Conservation (phyloP, 164 flowering plant species). For the Magnolia changhungtana region DNA sequence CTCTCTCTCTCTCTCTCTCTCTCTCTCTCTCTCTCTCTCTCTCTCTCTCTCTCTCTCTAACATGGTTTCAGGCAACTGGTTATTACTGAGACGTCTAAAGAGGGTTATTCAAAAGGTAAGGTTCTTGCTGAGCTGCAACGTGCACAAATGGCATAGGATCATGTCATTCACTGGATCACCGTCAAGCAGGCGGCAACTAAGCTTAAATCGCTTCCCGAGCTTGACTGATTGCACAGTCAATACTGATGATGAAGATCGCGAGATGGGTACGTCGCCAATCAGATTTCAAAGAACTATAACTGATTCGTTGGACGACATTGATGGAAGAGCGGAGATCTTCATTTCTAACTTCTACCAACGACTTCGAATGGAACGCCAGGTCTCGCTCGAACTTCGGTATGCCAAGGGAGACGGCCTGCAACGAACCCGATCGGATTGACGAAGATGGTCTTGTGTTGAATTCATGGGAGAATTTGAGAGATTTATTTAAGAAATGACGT, state of each 20-base stretch:
- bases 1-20: background rate
- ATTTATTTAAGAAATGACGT: too few species aligned
- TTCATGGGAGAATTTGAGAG: too few species aligned
- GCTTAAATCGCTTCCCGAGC: constrained; percentile 32
- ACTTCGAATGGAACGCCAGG: constrained; percentile 47
- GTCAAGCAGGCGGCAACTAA: constrained; percentile 13
- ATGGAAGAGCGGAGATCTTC: constrained; percentile 51
- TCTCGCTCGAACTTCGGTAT: constrained; percentile 27
- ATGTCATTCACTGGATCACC: constrained; percentile 18
- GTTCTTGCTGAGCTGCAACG: constrained; percentile 23
- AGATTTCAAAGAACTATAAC: constrained; percentile 19
- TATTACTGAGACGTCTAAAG: constrained; percentile 26
- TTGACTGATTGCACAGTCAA: constrained; percentile 21
- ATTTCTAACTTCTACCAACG: constrained; percentile 44
- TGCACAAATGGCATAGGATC: constrained; percentile 20
- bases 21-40: background rate
- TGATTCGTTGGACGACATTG: constrained; percentile 36
- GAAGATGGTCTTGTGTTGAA: background rate
- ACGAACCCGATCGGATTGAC: background rate
- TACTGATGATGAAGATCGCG: background rate
- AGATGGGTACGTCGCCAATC: constrained; percentile 6
- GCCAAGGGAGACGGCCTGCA: constrained; percentile 6
- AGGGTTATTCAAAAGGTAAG: constrained; percentile 38
- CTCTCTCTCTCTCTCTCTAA: background rate
- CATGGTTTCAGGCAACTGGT: constrained; percentile 31